Conservation (phyloP, 257 asterid species). For the Solanum sejunctum region DNA sequence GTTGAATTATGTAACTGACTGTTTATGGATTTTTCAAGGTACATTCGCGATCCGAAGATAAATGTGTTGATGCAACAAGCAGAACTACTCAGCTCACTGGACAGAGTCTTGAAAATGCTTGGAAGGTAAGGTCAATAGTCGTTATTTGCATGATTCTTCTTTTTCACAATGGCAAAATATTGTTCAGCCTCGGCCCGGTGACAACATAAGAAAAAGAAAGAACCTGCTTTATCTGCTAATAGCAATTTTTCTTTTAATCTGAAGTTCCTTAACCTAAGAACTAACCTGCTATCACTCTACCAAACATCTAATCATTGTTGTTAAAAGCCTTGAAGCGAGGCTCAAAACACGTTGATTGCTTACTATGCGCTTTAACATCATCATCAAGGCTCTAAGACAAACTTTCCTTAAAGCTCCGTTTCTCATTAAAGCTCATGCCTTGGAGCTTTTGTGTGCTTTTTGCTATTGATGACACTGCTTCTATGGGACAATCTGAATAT, state of each 20-base stretch:
- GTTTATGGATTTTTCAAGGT: not conserved
- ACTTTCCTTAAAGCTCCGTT: not conserved
- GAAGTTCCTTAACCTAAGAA: no score
- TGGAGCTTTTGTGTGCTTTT: no score
- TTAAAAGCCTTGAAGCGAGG: no score
- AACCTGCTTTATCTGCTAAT: no score
- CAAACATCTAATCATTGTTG: no score
- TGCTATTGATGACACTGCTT: not conserved
- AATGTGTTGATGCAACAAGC: not conserved
- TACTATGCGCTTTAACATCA: no score
- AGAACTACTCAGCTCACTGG: slow-evolving; percentile 3
- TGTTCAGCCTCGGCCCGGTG: not conserved
- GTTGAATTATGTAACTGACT: not conserved
- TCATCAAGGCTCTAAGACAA: not conserved
- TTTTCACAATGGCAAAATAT: not conserved
- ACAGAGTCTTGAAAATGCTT: slow-evolving; percentile 5
- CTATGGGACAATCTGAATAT: not conserved
- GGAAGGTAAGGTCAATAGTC: not conserved
- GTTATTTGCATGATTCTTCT: not conserved
- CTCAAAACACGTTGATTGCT: no score
- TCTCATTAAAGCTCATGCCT: not conserved
- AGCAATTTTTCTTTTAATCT: no score
- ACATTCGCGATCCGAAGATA: not conserved
- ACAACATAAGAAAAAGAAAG: no score
- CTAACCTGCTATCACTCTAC: no score